These are phyloP conservation scores for Scedosporium boydii DNA, from an alignment of 2,329 filamentous ascomycete species.

Conservation along the genomic window DNA sequence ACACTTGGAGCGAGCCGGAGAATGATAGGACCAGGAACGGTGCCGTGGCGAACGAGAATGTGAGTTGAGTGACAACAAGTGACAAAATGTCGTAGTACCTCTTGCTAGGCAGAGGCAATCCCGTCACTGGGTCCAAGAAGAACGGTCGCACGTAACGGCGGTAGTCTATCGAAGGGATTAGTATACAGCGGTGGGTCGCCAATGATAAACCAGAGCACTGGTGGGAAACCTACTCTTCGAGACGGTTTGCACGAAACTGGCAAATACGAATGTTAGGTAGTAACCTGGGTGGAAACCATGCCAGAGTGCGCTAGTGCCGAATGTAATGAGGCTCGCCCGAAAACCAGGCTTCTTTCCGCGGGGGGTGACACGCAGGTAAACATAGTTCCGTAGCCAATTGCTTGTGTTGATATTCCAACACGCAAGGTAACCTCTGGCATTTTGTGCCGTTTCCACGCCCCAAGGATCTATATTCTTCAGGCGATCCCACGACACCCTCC, in stretches of 20 bases:
- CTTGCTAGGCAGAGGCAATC: conserved; percentile 60
- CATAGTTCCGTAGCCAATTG: conserved; percentile 89
- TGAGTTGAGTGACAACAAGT: conserved; percentile 67
- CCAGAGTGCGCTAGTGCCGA: conserved; percentile 91
- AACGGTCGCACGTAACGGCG: conserved; percentile 86
- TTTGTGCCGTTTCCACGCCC: conserved; percentile 83
- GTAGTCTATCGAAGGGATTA: conserved; percentile 51
- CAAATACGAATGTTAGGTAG: conserved; percentile 82
- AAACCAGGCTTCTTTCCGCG: conserved; percentile 95
- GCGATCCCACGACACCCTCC: conserved; percentile 78
- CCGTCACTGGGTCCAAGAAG: conserved; percentile 73
- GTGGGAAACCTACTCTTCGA: conserved; percentile 64
- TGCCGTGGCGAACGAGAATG: conserved; percentile 70
- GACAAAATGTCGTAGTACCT: conserved; percentile 77
- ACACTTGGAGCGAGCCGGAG: conserved; percentile 60
- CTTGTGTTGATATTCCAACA: conserved; percentile 99
- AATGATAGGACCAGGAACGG: conserved; percentile 82
- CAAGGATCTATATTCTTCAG: conserved; percentile 82
- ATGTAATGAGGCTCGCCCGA: conserved; percentile 86
- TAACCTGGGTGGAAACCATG: conserved; percentile 98
- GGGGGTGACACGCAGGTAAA: conserved; percentile 91
- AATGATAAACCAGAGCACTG: neutral
- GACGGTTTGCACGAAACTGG: conserved; percentile 82
- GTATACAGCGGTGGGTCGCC: conserved; percentile 10
- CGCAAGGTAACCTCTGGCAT: conserved; percentile 82